A percentile compares a stretch with the other conserved stretches of the same genome.
These are phyloP conservation scores for Phytophthora litchii DNA, from an alignment of 352 stramenopile species.

Conservation along the genomic window DNA sequence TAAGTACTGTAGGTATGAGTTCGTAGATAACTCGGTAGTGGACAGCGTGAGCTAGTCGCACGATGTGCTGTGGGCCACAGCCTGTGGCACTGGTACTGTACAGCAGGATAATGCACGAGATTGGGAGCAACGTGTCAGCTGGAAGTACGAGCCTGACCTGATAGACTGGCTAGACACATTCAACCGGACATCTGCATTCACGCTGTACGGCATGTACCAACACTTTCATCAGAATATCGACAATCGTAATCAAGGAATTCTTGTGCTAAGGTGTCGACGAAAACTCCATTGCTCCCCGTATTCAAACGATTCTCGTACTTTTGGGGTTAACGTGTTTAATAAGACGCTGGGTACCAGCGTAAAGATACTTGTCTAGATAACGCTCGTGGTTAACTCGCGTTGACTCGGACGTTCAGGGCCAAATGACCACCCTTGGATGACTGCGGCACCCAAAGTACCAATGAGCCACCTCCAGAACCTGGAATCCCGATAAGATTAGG, in stretches of 20 bases:
- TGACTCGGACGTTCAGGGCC: constrained; percentile 41
- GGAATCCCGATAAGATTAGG: constrained; percentile 41
- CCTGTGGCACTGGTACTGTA: no score
- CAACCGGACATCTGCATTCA: no score
- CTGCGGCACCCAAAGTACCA: constrained; percentile 48
- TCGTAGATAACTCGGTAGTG: no score
- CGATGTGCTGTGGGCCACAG: not conserved
- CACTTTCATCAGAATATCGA: no score
- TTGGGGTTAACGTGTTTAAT: not conserved
- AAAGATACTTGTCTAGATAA: constrained; percentile 10
- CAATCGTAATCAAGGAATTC: no score
- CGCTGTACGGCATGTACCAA: no score
- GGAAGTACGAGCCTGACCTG: no score
- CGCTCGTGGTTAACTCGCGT: constrained; percentile 36
- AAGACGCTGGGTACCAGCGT: constrained; percentile 5
- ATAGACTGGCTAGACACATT: not conserved
- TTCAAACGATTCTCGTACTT: not conserved
- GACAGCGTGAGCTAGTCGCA: not conserved
- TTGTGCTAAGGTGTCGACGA: no score
- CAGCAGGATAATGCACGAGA: not conserved
- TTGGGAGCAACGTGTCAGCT: not conserved
- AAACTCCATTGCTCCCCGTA: no score
- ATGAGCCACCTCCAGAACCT: constrained; percentile 34
- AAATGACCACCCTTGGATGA: constrained; percentile 36
- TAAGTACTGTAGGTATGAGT: no score